Percentiles rank a stretch among this genome's conserved stretches.
Evolutionary conservation across 2,329 filamentous ascomycete species (phyloP).

Genomic region (Aspergillus niger): DNA sequence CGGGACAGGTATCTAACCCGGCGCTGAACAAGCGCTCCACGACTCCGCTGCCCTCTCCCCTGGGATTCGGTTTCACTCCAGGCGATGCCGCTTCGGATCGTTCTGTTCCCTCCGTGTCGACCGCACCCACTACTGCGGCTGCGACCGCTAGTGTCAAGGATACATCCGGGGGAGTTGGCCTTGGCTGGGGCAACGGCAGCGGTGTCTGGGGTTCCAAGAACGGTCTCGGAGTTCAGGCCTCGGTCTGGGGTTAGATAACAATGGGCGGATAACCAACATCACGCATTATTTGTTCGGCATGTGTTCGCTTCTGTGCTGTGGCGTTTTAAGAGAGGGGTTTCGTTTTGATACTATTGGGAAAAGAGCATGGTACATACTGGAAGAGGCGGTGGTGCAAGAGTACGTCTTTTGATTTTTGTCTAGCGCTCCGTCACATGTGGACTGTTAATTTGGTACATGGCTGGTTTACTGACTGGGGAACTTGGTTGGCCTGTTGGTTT

Average conservation of each 20-base stretch:
- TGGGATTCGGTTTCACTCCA: slow-evolving; percentile 70
- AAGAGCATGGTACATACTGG: slow-evolving; percentile 38
- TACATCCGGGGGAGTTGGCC: slow-evolving; percentile 47
- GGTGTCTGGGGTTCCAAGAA: slow-evolving; percentile 85
- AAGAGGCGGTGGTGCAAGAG: slow-evolving; percentile 27
- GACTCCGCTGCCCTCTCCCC: slow-evolving; percentile 86
- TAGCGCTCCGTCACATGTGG: slow-evolving; percentile 28
- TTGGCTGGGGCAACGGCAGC: slow-evolving; percentile 77
- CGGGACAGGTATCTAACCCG: slow-evolving; percentile 54
- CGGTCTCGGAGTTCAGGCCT: slow-evolving; percentile 81
- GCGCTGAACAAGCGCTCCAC: slow-evolving; percentile 78
- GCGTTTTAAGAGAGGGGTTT: slow-evolving; percentile 32
- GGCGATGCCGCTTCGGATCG: slow-evolving; percentile 57
- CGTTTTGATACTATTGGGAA: slow-evolving; percentile 26
- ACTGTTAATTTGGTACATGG: slow-evolving; percentile 32
- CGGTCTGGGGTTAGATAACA: slow-evolving; percentile 80
- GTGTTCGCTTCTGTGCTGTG: slow-evolving; percentile 25
- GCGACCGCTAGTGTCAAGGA: slow-evolving; percentile 39
- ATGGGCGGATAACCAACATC: background rate
- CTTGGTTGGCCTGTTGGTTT: slow-evolving; percentile 34
- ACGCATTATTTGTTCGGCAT: slow-evolving; percentile 19
- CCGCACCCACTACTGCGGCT: slow-evolving; percentile 53
- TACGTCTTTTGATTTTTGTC: slow-evolving; percentile 20
- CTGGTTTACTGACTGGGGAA: slow-evolving; percentile 32
- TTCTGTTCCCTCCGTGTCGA: slow-evolving; percentile 61